Evolutionary conservation across 1,139 yeast species (phyloP), one percentile per base, ranked within the genome.

Genomic region (Yamadazyma buinensis): DNA sequence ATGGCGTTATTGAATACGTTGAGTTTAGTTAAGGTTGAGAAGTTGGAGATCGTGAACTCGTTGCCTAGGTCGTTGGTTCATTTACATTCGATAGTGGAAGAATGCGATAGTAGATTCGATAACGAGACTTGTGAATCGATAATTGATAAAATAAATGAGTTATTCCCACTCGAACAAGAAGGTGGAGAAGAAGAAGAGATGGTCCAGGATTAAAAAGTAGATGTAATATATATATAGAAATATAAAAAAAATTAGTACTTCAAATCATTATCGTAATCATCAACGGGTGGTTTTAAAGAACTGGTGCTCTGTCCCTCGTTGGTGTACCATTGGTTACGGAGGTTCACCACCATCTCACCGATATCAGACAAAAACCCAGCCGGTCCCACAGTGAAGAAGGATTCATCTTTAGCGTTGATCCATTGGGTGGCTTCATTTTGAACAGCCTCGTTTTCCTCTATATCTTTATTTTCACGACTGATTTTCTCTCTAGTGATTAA

Each of bases 41-140:
- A 83, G 49, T 64, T 92, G 27, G 97, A 90, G 58, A 76, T 92
- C 24, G 72, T 88, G 39, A 90, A 92, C 57, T 67, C 79, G 5
- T 71, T 88, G 27, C 97, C 97, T 1, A 65, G 82, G 32, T 77
- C 88, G 2, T 62, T 86, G 68, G 96, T 88, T 4, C 82, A 77
- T 27, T 67, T 92, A 37, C 87, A 79, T 55, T 71, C 92, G 0
- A 65, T 90, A 28, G 80, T 92, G 3, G 98, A 92, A 52, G 97
- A 92, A 55, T 90, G 96, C 56, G 97, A 90, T 47, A 80, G 76
- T 45, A 67, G 97, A 44, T 82, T 87, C 49, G 60, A 67, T 15
- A 84, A 81, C 39, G 83, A 76, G 1, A 72, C 77, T 38, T 70
- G 84, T 37, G 74, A 76, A 32, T 61, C 62, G 2, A 72, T 87